Conservation (phyloP, 371 early-diverging fungal genomes). For the Mortierella sp. region DNA sequence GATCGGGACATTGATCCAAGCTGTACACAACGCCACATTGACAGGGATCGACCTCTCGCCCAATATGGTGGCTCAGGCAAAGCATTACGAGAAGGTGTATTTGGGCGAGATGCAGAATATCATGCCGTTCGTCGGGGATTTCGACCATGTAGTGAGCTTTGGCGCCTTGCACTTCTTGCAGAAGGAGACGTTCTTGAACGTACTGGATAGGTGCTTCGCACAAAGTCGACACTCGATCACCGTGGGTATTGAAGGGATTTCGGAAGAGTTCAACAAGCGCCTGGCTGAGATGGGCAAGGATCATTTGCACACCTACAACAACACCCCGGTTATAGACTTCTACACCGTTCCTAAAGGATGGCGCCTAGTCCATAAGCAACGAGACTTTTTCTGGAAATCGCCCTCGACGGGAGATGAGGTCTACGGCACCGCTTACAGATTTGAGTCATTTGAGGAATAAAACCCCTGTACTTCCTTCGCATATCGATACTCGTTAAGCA, state of each 20-base stretch:
- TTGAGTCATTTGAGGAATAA: conserved; percentile 25
- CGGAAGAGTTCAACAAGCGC: conserved; percentile 19
- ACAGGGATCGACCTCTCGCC: conserved; percentile 23
- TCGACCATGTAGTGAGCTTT: conserved; percentile 23
- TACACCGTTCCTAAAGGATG: conserved; percentile 18
- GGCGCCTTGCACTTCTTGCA: conserved; percentile 18
- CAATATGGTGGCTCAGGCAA: conserved; percentile 18
- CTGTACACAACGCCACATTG: conserved; percentile 8
- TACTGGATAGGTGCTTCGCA: conserved; percentile 16
- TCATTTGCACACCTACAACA: conserved; percentile 9
- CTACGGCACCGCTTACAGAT: conserved; percentile 27
- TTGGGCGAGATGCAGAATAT: conserved; percentile 19
- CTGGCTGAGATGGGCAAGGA: conserved; percentile 15
- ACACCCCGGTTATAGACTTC: conserved; percentile 10
- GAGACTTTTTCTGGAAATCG: conserved; percentile 14
- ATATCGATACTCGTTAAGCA: conserved; percentile 2
- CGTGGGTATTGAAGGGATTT: conserved; percentile 12
- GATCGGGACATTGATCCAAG: conserved; percentile 11
- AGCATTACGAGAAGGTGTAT: conserved; percentile 22
- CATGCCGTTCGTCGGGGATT: conserved; percentile 16
- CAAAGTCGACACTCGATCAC: conserved; percentile 20
- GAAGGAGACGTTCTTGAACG: conserved; percentile 1
- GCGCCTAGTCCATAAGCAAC: conserved; percentile 22
- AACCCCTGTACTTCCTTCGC: background rate
- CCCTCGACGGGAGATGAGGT: conserved; percentile 24